Base-by-base conservation (phyloP, 768 basidiomycete species). In the Podaxis sp. region DNA sequence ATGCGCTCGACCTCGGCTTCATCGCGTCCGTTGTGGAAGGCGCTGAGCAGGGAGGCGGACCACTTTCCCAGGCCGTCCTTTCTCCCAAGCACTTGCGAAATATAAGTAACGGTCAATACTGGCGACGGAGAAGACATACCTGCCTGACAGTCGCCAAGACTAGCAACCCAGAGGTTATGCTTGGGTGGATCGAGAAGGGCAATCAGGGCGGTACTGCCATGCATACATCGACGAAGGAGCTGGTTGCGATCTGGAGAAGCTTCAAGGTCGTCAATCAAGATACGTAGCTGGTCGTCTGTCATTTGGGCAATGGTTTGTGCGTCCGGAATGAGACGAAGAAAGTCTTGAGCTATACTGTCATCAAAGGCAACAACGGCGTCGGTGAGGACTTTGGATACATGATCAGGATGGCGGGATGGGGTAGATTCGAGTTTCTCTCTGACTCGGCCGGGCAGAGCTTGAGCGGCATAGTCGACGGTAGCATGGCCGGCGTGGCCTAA, bases 71-170 rank as follows among this genome's bases (percentile, higher is more conserved):
- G 60, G 10, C 61, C 44, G 24, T 65, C 63, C 62, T 76, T 76
- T 13, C 68, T 69, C 1, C 81, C 83, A 37, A 84, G 76, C 15
- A 80, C 84, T 84, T 56, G 26, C 12, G 17, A 22, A 55, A 26
- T 40, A 37, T 13, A 40, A 26, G 22, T 28, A n/a, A 24, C 26
- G 13, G 28, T 49, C 5, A 50, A 48, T 38, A n/a, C 28, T n/a
- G 22, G 17, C 5, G 60, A 22, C 46, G 37, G 51, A n/a, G 50
- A 20, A 12, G 40, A 37, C 46, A 13, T 49, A 84, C 85, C 77
- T 62, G 82, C 84, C 65, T 77, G 77, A 65, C 84, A 84, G 68
- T 87, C 85, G 3, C 85, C 85, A 38, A 85, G 71, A 68, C 82
- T 84, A 2, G 81, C 84, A 12, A 85, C 81, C 83, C 84, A 86